Conservation (phyloP, 345 rosid species). For the Eucalyptus tenuipes region DNA sequence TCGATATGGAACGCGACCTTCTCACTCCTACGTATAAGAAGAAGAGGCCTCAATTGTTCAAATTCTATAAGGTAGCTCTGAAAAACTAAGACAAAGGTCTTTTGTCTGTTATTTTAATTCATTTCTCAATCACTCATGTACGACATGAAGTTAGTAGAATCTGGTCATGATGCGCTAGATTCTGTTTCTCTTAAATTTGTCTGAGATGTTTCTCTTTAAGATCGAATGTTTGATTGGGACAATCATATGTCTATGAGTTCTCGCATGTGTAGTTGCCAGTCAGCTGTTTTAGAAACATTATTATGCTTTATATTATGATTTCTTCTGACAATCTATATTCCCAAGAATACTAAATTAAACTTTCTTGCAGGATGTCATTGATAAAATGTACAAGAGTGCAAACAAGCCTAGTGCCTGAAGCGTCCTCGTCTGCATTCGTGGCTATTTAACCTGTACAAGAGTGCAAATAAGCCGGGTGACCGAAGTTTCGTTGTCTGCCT, state of each 20-base stretch:
- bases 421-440: background rate
- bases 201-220: background rate
- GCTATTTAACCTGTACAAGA: background rate
- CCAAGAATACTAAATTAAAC: background rate
- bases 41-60: slow-evolving; percentile 88
- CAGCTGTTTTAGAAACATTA: background rate
- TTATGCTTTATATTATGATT: background rate
- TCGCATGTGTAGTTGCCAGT: background rate
- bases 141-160: background rate
- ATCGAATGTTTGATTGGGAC: background rate
- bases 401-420: slow-evolving; percentile 20
- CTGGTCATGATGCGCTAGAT: background rate
- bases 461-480: background rate
- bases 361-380: slow-evolving; percentile 40
- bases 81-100: background rate
- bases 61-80: slow-evolving; percentile 56
- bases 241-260: background rate
- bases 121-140: background rate
- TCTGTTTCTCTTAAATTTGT: background rate
- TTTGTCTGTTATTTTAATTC: background rate
- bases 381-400: slow-evolving; percentile 53
- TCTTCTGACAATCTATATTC: background rate
- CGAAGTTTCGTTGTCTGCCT: background rate
- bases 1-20: slow-evolving; percentile 81
- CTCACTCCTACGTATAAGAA: slow-evolving; percentile 93